phyloP scores from a whole-genome alignment of 495 filamentous ascomycete genomes.

The Neurospora sp. region DNA sequence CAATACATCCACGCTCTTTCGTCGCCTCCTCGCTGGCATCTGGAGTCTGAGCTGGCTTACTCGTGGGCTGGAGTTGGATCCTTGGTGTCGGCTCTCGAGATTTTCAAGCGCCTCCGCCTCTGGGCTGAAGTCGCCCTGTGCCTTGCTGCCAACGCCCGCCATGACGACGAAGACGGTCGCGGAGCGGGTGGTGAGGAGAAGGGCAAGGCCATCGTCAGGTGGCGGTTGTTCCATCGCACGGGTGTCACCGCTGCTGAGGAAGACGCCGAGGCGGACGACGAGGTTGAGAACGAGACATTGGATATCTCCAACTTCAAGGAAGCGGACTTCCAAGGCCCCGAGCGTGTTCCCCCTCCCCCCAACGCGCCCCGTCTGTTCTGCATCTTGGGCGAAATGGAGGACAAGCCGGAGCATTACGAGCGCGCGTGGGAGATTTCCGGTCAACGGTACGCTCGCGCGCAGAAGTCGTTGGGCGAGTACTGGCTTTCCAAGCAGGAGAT shows the following conservation, averaged over 20 bases:
- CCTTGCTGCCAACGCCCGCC: slow-evolving; percentile 43
- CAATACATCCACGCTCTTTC: slow-evolving; percentile 72
- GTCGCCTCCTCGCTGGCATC: slow-evolving; percentile 81
- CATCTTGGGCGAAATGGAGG: slow-evolving; percentile 85
- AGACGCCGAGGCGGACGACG: slow-evolving; percentile 34
- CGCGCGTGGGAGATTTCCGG: slow-evolving; percentile 83
- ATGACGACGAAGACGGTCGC: slow-evolving; percentile 51
- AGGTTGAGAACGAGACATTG: slow-evolving; percentile 36
- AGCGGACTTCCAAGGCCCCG: slow-evolving; percentile 44
- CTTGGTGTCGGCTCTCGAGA: slow-evolving; percentile 82
- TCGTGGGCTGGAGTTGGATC: slow-evolving; percentile 84
- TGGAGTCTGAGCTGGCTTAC: slow-evolving; percentile 86
- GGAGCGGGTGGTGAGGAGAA: slow-evolving; percentile 58
- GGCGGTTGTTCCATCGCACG: slow-evolving; percentile 62
- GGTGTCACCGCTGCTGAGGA: slow-evolving; percentile 16
- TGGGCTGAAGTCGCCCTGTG: slow-evolving; percentile 95
- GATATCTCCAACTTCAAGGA: slow-evolving; percentile 41
- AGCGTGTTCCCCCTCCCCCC: slow-evolving; percentile 57
- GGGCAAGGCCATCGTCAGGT: slow-evolving; percentile 61
- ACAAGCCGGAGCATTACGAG: slow-evolving; percentile 62
- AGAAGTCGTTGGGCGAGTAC: slow-evolving; percentile 73
- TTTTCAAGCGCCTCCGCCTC: slow-evolving; percentile 88
- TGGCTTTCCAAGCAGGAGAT: slow-evolving; percentile 56
- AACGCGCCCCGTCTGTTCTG: slow-evolving; percentile 87
- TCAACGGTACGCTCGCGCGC: slow-evolving; percentile 71